Conservation (phyloP, 2,329 filamentous ascomycete species). For the Hypoxylon sp. region DNA sequence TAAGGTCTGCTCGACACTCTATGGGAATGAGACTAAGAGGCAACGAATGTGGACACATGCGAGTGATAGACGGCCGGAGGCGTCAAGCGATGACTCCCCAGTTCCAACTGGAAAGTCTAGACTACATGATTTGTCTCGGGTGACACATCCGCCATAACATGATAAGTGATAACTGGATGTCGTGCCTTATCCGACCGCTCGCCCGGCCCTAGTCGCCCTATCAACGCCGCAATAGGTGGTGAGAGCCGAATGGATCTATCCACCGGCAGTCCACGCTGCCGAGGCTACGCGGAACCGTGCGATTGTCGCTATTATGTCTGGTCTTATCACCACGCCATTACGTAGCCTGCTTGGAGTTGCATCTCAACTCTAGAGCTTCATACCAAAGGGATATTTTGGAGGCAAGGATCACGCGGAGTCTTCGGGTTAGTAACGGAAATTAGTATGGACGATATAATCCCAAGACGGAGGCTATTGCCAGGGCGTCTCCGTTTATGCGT, state of each 20-base stretch:
- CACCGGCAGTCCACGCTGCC: constrained; percentile 11
- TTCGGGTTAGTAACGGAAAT: not conserved
- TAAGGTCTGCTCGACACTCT: not conserved
- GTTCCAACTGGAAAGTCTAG: constrained; percentile 31
- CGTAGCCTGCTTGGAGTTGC: constrained; percentile 17
- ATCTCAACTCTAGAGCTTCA: constrained; percentile 2
- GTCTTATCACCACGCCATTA: constrained; percentile 15
- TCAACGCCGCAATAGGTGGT: constrained; percentile 24
- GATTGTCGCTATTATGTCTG: constrained; percentile 3
- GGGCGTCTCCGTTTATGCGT: constrained; percentile 11
- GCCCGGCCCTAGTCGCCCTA: constrained; percentile 31
- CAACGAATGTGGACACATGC: constrained; percentile 14
- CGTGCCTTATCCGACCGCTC: constrained; percentile 21
- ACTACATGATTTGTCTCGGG: constrained; percentile 24
- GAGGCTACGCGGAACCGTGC: constrained; percentile 16
- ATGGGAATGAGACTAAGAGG: constrained; percentile 14
- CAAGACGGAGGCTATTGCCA: constrained; percentile 7
- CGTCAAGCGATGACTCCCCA: constrained; percentile 19
- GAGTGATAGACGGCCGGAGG: constrained; percentile 5
- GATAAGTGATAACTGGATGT: constrained; percentile 9
- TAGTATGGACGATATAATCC: not conserved
- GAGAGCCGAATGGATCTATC: constrained; percentile 20
- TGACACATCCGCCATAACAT: constrained; percentile 10
- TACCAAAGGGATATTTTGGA: constrained; percentile 6
- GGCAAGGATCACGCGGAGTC: not conserved